Evolutionary conservation across 257 asterid genomes (phyloP).

Genomic region (Solanum piurae): DNA sequence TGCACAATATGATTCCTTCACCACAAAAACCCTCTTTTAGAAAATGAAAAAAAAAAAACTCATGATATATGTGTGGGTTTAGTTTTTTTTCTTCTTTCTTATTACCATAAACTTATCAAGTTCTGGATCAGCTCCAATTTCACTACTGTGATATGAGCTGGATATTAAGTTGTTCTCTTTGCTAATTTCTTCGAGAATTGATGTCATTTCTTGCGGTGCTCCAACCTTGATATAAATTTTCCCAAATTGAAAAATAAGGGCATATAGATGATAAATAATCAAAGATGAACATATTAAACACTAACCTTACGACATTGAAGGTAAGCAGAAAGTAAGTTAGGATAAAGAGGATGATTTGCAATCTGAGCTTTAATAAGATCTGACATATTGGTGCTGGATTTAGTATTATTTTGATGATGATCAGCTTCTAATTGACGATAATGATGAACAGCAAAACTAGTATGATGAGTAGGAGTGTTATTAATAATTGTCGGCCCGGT

Average conservation of each 20-base stretch:
- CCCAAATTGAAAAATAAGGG: not conserved
- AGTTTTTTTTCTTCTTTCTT: not conserved
- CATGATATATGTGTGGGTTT: not conserved
- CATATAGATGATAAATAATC: not conserved
- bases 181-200: conserved; percentile 65
- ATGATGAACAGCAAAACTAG: not conserved
- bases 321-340: conserved; percentile 60
- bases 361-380: conserved; percentile 63
- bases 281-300: not conserved
- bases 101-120: conserved; percentile 80
- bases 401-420: not conserved
- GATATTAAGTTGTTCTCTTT: conserved; percentile 20
- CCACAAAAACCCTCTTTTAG: not conserved
- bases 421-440: not conserved
- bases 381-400: conserved; percentile 13
- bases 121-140: conserved; percentile 61
- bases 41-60: not conserved
- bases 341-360: conserved; percentile 78
- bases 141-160: not conserved
- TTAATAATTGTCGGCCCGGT: not conserved
- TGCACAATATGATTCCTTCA: conserved; percentile 65
- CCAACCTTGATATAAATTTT: conserved; percentile 38
- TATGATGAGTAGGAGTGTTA: not conserved
- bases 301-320: conserved; percentile 66
- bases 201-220: conserved; percentile 57